Percentiles rank a stretch among this genome's conserved stretches.
Evolutionary conservation across 768 basidiomycete genomes (phyloP).

Genomic region (Mycena crocata): DNA sequence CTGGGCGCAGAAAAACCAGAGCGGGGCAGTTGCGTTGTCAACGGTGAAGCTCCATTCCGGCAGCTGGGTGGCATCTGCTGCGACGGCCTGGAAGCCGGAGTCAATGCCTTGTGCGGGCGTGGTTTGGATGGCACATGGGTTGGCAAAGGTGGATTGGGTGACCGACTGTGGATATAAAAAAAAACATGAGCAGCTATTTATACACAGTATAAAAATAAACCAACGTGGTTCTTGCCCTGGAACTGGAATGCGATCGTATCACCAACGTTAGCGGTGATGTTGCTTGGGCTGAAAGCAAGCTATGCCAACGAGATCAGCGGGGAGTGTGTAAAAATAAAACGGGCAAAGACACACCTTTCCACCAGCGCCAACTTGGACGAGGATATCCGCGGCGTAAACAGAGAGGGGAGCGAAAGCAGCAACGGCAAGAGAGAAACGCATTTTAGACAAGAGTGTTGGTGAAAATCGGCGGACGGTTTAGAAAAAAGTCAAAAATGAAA

Average conservation of each 20-base stretch:
- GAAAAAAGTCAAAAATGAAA: slow-evolving; percentile 33
- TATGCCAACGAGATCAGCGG: slow-evolving; percentile 12
- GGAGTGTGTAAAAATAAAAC: background rate
- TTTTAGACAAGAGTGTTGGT: slow-evolving; percentile 45
- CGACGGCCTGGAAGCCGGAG: slow-evolving; percentile 63
- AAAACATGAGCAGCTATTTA: background rate
- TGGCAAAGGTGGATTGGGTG: slow-evolving; percentile 69
- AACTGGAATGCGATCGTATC: slow-evolving; percentile 68
- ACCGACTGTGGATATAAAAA: slow-evolving; percentile 53
- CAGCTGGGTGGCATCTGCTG: slow-evolving; percentile 45
- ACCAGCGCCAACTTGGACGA: slow-evolving; percentile 58
- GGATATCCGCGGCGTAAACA: slow-evolving; percentile 50
- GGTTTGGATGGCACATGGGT: slow-evolving; percentile 58
- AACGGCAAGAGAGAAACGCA: slow-evolving; percentile 62
- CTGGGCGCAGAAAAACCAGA: slow-evolving; percentile 76
- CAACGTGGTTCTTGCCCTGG: slow-evolving; percentile 58
- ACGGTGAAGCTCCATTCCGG: slow-evolving; percentile 62
- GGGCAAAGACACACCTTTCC: slow-evolving; percentile 39
- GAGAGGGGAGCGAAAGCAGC: slow-evolving; percentile 54
- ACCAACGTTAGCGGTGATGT: slow-evolving; percentile 53
- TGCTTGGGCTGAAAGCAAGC: slow-evolving; percentile 54
- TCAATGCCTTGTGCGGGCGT: slow-evolving; percentile 53
- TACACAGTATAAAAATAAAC: slow-evolving; percentile 24
- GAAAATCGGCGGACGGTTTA: slow-evolving; percentile 42
- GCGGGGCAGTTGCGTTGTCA: slow-evolving; percentile 55